Conservation (phyloP, 2,329 filamentous ascomycete genomes). For the Curvularia lunata region DNA sequence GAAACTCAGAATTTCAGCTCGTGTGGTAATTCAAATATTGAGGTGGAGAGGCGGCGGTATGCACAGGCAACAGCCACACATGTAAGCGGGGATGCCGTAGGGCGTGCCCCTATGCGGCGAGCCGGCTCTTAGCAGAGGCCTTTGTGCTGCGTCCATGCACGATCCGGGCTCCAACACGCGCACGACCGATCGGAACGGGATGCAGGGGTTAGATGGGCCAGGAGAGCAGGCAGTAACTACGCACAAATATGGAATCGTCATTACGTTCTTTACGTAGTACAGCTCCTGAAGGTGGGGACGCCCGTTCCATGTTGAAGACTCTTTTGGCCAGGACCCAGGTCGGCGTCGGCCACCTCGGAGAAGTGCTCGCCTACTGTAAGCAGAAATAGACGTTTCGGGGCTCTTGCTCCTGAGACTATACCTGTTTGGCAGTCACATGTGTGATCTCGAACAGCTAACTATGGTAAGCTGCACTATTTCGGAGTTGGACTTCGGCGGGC, state of each 20-base stretch:
- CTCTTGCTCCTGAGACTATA: constrained; percentile 3
- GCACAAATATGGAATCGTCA: neutral
- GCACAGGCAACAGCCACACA: neutral
- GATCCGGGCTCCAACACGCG: neutral
- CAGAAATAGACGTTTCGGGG: neutral
- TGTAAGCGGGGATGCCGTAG: neutral
- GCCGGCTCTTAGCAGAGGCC: neutral
- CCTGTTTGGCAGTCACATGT: neutral
- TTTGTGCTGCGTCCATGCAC: neutral
- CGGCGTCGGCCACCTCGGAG: constrained; percentile 8
- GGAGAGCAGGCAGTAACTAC: neutral
- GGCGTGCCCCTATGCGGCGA: neutral
- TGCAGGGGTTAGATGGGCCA: neutral
- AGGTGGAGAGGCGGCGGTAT: neutral
- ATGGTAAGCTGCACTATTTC: neutral
- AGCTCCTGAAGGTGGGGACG: neutral
- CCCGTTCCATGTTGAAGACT: neutral
- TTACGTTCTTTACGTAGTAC: neutral
- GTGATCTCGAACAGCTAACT: constrained; percentile 2
- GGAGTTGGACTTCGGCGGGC: neutral
- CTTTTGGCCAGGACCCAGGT: neutral
- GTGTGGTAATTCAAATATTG: neutral
- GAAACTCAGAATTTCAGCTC: neutral
- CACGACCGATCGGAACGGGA: neutral
- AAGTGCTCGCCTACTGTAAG: neutral